Evolutionary conservation across 345 rosid genomes (phyloP).

Genomic region (Punica granatum): DNA sequence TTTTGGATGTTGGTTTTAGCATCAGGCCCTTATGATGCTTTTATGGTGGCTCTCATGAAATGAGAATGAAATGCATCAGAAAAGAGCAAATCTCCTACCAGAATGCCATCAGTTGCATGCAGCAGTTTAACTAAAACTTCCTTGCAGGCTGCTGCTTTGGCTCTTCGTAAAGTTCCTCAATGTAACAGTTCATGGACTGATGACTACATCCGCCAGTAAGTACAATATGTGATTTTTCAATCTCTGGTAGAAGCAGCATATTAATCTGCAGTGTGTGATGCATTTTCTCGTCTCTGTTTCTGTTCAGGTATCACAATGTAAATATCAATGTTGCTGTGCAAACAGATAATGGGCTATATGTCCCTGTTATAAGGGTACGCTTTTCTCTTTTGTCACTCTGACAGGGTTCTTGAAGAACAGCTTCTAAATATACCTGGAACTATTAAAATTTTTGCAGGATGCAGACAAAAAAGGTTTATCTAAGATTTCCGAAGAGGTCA

Average conservation of each 20-base stretch:
- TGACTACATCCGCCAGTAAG: slow-evolving; percentile 90
- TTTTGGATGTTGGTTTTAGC: background rate
- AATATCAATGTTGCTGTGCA: slow-evolving; percentile 93
- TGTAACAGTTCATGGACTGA: slow-evolving; percentile 99
- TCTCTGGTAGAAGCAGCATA: background rate
- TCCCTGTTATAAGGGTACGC: slow-evolving; percentile 84
- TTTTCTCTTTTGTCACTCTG: background rate
- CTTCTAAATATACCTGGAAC: background rate
- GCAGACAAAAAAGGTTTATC: slow-evolving; percentile 96
- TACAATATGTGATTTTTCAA: background rate
- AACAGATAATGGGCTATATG: slow-evolving; percentile 92
- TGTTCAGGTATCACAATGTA: slow-evolving; percentile 66
- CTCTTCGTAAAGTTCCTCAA: slow-evolving; percentile 85
- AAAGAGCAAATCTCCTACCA: background rate
- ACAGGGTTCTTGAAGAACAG: background rate
- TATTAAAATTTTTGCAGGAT: slow-evolving; percentile 36
- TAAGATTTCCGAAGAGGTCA: slow-evolving; percentile 70
- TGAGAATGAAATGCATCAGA: background rate
- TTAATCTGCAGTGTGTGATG: background rate
- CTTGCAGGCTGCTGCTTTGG: slow-evolving; percentile 91
- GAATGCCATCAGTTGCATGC: background rate
- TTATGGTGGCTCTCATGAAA: background rate
- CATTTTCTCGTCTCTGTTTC: slow-evolving; percentile 7
- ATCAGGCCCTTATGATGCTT: background rate
- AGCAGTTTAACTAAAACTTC: slow-evolving; percentile 6